Percentiles rank a stretch among this genome's conserved stretches.
phyloP scores from a whole-genome alignment of 352 stramenopile genomes.

The Phytophthora cactorum region DNA sequence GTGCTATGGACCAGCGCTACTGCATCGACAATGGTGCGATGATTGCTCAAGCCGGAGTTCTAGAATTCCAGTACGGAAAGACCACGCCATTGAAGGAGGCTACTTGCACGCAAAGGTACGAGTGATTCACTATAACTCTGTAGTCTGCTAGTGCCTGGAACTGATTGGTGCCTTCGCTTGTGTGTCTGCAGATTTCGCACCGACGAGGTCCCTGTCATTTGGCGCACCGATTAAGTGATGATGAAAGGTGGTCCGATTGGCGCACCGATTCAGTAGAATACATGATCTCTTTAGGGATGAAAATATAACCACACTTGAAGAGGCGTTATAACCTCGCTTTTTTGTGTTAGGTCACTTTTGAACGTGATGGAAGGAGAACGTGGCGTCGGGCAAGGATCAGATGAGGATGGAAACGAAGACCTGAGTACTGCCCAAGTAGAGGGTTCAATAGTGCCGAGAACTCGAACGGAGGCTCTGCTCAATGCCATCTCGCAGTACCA shows the following conservation, averaged over 20 bases:
- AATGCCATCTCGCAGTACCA: slow-evolving; percentile 40
- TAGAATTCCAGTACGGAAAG: slow-evolving; percentile 96
- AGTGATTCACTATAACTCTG: not conserved
- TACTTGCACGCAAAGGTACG: slow-evolving; percentile 94
- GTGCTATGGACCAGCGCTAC: slow-evolving; percentile 99
- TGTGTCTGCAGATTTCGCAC: slow-evolving; percentile 92
- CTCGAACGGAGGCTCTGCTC: slow-evolving; percentile 35
- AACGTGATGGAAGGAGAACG: slow-evolving; percentile 17
- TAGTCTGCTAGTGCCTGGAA: not conserved
- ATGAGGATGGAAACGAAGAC: not conserved
- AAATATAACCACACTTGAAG: slow-evolving; percentile 18
- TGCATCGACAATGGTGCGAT: slow-evolving; percentile 99
- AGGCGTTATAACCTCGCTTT: not conserved
- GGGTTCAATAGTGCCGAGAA: slow-evolving; percentile 20
- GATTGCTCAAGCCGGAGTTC: slow-evolving; percentile 99
- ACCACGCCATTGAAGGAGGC: slow-evolving; percentile 92
- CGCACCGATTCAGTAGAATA: slow-evolving; percentile 55
- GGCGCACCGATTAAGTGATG: slow-evolving; percentile 79
- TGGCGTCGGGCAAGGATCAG: not conserved
- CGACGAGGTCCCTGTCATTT: slow-evolving; percentile 97
- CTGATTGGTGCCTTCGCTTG: not conserved
- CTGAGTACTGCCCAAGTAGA: not conserved
- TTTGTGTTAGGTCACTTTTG: slow-evolving; percentile 7
- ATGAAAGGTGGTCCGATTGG: slow-evolving; percentile 59
- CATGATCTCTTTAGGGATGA: not conserved